These are phyloP conservation scores for Lactifluus subvellereus DNA, from an alignment of 768 basidiomycete species.

Conservation along the genomic window DNA sequence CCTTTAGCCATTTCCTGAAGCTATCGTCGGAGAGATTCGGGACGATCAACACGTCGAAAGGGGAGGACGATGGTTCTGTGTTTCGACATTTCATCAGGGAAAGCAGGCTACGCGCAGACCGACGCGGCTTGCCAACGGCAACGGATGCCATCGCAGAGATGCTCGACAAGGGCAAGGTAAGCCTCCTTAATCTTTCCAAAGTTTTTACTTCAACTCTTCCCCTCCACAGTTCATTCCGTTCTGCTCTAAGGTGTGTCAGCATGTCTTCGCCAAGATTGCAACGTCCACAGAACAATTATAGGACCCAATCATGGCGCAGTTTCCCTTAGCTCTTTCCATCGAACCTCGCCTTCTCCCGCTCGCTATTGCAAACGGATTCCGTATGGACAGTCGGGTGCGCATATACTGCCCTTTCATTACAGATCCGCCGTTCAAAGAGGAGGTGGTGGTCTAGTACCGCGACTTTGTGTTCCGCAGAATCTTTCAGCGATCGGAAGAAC, in stretches of 20 bases:
- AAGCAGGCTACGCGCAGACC: slow-evolving; percentile 54
- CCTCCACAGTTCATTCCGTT: slow-evolving; percentile 67
- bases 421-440: neutral
- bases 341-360: slow-evolving; percentile 70
- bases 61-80: slow-evolving; percentile 67
- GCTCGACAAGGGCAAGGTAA: slow-evolving; percentile 64
- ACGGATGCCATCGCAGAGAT: slow-evolving; percentile 64
- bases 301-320: slow-evolving; percentile 75
- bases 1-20: slow-evolving; percentile 60
- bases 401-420: neutral
- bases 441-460: slow-evolving; percentile 48
- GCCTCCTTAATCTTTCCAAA: slow-evolving; percentile 26
- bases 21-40: slow-evolving; percentile 54
- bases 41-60: slow-evolving; percentile 63
- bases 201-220: neutral
- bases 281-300: slow-evolving; percentile 28
- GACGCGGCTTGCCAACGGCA: slow-evolving; percentile 55
- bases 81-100: slow-evolving; percentile 65
- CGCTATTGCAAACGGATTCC: slow-evolving; percentile 68
- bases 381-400: slow-evolving; percentile 68
- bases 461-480: slow-evolving; percentile 86
- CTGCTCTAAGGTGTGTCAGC: slow-evolving; percentile 49
- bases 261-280: neutral
- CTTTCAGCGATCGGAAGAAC: slow-evolving; percentile 62
- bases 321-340: slow-evolving; percentile 69